Conservation (phyloP, 805 yeast genomes). For the Isabelozyma gotoi region DNA sequence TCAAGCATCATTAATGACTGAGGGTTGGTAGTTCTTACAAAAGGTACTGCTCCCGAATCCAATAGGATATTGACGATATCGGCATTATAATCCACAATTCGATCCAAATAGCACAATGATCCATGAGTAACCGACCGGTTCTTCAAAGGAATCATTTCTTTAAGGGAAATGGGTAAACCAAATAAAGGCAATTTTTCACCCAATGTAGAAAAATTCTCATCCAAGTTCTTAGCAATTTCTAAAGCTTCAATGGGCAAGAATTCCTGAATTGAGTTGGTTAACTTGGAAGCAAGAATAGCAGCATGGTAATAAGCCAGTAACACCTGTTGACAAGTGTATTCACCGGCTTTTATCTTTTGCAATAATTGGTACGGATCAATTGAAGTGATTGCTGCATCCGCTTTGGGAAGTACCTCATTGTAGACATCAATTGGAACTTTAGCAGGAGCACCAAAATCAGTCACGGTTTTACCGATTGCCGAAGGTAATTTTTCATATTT, state of each 20-base stretch:
- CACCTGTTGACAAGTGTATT: conserved; percentile 13
- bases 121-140: conserved; percentile 16
- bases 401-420: conserved; percentile 9
- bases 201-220: conserved; percentile 9
- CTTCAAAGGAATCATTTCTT: conserved; percentile 19
- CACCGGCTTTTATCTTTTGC: conserved; percentile 8
- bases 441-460: conserved; percentile 20
- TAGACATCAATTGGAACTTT: conserved; percentile 15
- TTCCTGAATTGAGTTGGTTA: conserved; percentile 16
- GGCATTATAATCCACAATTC: conserved; percentile 18
- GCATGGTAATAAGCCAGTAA: conserved; percentile 17
- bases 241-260: conserved; percentile 15
- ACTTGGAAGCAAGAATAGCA: conserved; percentile 15
- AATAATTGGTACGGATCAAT: conserved; percentile 15
- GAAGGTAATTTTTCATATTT: conserved; percentile 13
- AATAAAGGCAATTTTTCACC: conserved; percentile 10
- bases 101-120: conserved; percentile 15
- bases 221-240: conserved; percentile 15
- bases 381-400: conserved; percentile 14
- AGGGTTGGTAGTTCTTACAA: conserved; percentile 21
- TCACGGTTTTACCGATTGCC: conserved; percentile 13
- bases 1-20: conserved; percentile 22
- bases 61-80: conserved; percentile 13
- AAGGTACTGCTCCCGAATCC: conserved; percentile 17
- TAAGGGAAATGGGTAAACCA: conserved; percentile 22